Evolutionary conservation across 1,139 yeast genomes (phyloP).

Genomic region (Geotrichum restrictum): DNA sequence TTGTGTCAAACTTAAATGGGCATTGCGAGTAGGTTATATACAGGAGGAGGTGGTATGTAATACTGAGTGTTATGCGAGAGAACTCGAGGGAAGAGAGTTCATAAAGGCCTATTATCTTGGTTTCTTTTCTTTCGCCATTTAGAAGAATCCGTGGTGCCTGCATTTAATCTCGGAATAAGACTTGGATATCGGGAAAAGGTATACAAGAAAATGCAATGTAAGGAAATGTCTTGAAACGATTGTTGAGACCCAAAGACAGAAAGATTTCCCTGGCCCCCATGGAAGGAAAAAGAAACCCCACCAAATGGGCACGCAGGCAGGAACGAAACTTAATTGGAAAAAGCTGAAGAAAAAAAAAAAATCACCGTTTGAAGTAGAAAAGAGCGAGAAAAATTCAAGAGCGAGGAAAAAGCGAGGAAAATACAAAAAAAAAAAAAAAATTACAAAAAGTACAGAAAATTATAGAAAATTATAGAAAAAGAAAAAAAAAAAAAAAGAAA

Average conservation of each 20-base stretch:
- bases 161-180: neutral
- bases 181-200: neutral
- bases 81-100: neutral
- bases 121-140: no score
- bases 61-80: conserved; percentile 5
- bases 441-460: no score
- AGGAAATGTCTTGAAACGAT: neutral
- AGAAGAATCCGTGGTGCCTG: no score
- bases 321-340: neutral
- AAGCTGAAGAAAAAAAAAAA: neutral
- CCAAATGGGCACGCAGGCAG: neutral
- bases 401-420: neutral
- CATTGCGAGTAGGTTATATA: no score
- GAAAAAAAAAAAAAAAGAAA: neutral
- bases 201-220: neutral
- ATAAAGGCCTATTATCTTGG: neutral
- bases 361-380: neutral
- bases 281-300: neutral
- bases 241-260: neutral
- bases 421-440: neutral
- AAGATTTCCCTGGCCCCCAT: no score
- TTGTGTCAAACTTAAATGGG: neutral
- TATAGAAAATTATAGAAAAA: neutral
- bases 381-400: neutral
- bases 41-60: neutral